Conservation (phyloP, 1,284 basidiomycete species). For the Sanguinoderma infundibulare region DNA sequence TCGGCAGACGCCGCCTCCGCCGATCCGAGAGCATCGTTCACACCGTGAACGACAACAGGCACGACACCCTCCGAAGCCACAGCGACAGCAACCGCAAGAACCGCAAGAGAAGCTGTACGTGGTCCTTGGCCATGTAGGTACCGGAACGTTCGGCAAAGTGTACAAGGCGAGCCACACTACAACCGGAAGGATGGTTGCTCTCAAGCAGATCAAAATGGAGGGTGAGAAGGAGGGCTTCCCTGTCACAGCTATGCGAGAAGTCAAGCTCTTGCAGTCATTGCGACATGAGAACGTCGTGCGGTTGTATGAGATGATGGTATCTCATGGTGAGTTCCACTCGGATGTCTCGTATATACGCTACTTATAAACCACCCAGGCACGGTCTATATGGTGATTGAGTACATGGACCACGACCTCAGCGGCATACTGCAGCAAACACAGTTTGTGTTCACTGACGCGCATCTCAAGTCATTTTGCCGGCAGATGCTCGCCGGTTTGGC, state of each 20-base stretch:
- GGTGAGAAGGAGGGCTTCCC: slow-evolving; percentile 97
- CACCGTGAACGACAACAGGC: neutral
- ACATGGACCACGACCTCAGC: slow-evolving; percentile 99
- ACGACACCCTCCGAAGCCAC: neutral
- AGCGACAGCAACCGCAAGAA: slow-evolving; percentile 11
- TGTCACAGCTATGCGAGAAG: slow-evolving; percentile 98
- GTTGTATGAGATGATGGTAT: slow-evolving; percentile 98
- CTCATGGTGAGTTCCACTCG: slow-evolving; percentile 69
- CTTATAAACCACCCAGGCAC: slow-evolving; percentile 59
- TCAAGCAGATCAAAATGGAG: slow-evolving; percentile 99
- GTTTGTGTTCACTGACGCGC: slow-evolving; percentile 82
- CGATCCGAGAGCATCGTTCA: neutral
- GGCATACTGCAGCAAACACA: slow-evolving; percentile 93
- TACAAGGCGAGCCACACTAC: slow-evolving; percentile 93
- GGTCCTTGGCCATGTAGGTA: slow-evolving; percentile 93
- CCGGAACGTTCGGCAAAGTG: slow-evolving; percentile 99
- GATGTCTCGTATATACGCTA: neutral
- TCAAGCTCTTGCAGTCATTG: slow-evolving; percentile 94
- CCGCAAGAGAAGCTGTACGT: slow-evolving; percentile 74
- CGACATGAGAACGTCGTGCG: slow-evolving; percentile 90
- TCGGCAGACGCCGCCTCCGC: neutral
- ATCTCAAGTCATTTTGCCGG: slow-evolving; percentile 93
- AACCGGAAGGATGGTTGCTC: slow-evolving; percentile 80
- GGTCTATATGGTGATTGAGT: slow-evolving; percentile 99
- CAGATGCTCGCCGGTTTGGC: slow-evolving; percentile 95